These are phyloP conservation scores for Crucibulum cyathiforme DNA, from an alignment of 1,284 basidiomycete species.

Conservation along the genomic window DNA sequence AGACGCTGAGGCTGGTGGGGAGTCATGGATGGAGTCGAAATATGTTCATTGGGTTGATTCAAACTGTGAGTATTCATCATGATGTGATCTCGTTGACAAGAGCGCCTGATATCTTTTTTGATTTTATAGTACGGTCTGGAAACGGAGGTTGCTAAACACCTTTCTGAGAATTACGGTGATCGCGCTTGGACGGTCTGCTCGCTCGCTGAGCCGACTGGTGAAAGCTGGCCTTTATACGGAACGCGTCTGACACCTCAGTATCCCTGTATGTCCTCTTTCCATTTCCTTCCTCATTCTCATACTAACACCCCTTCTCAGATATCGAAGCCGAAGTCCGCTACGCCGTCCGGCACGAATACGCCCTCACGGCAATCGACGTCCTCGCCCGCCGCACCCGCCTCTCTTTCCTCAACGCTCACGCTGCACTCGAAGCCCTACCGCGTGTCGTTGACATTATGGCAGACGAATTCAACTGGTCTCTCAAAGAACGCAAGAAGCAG, in stretches of 20 bases:
- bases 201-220: slow-evolving; percentile 80
- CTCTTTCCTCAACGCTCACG: slow-evolving; percentile 92
- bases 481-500: slow-evolving; percentile 53
- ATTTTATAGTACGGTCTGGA: slow-evolving; percentile 80
- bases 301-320: slow-evolving; percentile 47
- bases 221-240: slow-evolving; percentile 87
- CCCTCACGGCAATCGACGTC: slow-evolving; percentile 89
- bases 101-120: slow-evolving; percentile 1
- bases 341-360: slow-evolving; percentile 91
- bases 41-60: slow-evolving; percentile 97
- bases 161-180: slow-evolving; percentile 95
- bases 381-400: slow-evolving; percentile 91
- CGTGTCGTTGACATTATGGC: slow-evolving; percentile 92
- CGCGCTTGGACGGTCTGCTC: slow-evolving; percentile 94
- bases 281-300: neutral
- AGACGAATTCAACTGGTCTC: slow-evolving; percentile 82
- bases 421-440: slow-evolving; percentile 85
- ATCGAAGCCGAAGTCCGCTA: slow-evolving; percentile 96
- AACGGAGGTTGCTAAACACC: slow-evolving; percentile 91
- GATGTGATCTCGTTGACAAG: slow-evolving; percentile 2
- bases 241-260: slow-evolving; percentile 78
- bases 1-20: slow-evolving; percentile 85
- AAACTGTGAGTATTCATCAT: slow-evolving; percentile 65
- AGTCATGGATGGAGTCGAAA: slow-evolving; percentile 94
- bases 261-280: slow-evolving; percentile 65